Evolutionary conservation across 2,329 filamentous ascomycete species (phyloP), one percentile per base, ranked within the genome.

Genomic region (Alternaria novae-zelandiae): DNA sequence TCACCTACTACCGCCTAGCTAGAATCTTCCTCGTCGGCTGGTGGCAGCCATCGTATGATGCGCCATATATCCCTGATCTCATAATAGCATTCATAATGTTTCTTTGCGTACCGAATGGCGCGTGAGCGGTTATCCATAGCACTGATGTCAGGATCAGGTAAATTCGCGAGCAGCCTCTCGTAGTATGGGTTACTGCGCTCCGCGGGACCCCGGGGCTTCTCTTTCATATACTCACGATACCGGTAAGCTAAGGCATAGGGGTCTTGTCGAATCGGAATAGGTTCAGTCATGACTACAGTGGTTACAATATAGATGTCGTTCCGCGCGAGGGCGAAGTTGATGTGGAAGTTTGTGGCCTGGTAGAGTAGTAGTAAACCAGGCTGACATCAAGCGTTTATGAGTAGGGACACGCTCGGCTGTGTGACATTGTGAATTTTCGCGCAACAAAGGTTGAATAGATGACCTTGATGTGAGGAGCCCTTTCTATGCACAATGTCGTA

Each of bases 1-100:
- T 30, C 13, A 20, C 28, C 10, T 50, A 13, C n/a, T 47, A 36
- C 11, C 12, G 23, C 11, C 32, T 54, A 54, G 20, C 23, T 43
- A 21, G 21, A 43, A 26, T 17, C 6, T 26, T n/a, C 32, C 20
- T 43, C 20, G 21, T 54, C 49, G 15, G n/a, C 32, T 17, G 21
- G 32, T 43, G 28, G 49, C 15, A 74, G 53, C 61, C 66, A 70
- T 25, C 59, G 9, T 25, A 72, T 32, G 32, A 75, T 77, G 43
- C 63, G 51, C 10, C 57, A 41, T 9, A 72, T 56, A 41, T 73
- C 64, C 11, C 53, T 64, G 10, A 65, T 26, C 32, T 74, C 67
- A 54, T 71, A 73, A 61, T 67, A 71, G 47, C 69, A 65, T 50
- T 72, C 69, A 32, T 67, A 67, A 51, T 74, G 64, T 25, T 70